Base-by-base conservation (phyloP, 1,284 basidiomycete genomes). In the Ceratobasidium sp. region DNA sequence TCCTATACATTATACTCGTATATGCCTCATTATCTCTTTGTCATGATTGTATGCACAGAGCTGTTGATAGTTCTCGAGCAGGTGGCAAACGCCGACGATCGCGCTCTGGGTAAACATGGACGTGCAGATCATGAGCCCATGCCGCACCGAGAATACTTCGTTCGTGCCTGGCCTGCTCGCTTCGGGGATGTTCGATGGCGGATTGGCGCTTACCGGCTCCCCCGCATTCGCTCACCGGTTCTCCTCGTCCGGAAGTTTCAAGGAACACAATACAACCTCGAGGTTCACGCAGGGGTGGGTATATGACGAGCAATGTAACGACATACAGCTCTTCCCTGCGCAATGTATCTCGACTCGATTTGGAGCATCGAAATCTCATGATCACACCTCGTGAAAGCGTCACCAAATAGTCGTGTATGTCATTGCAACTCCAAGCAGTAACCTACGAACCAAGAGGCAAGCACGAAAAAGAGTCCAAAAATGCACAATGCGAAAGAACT, bases 381-480 rank as follows among this genome's bases (percentile, higher is more conserved):
- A 26, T 65, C 67, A 69, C 50, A 23, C 33, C 13, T 20, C 28
- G 54, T 23, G 44, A 57, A 52, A 23, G 67, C 54, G 23, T 69
- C 67, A 69, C 67, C 67, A 57, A 69, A 67, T 44, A 38, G 54
- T 26, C 67, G 38, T 38, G 52, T 57, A 52, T 69, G 15, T 17
- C 26, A 69, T 69, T 69, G 67, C 23, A 42, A 44, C 28, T 56
- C 50, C 26, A 69, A 69, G 20, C 67, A 54, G 13, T 42, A 64
- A 64, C 4, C 23, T 56, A 69, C 52, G 54, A 50, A 57, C 67
- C 67, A 50, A 67, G 5, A 69, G 67, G 67, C 54, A 38, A 69
- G 20, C 33, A 54, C 20, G 52, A 33, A 57, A 56, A 54, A 68
- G 26, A 44, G 67, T 69, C 67, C 67, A 69, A 69, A 42, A 40